A percentile compares a stretch with the other conserved stretches of the same genome.
These are phyloP conservation scores for Chenopodium formosanum DNA, from an alignment of 148 eudicot species.

Conservation along the genomic window DNA sequence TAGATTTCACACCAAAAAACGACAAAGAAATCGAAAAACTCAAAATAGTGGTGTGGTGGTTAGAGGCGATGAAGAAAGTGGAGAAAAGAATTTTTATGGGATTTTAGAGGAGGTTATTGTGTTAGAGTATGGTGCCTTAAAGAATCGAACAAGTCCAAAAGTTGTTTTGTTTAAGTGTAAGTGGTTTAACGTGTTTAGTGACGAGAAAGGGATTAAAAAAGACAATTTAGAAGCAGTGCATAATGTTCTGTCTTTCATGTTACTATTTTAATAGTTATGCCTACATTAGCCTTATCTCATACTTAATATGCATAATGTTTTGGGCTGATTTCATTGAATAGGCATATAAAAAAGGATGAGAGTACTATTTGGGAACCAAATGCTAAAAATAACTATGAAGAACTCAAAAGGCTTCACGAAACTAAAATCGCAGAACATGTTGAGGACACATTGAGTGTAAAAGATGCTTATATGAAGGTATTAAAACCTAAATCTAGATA, in stretches of 20 bases:
- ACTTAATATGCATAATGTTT: too few relatives aligned
- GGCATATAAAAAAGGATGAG: not conserved
- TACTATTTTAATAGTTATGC: too few relatives aligned
- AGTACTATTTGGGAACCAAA: not conserved
- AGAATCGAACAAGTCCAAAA: not conserved
- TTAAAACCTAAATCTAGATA: not conserved
- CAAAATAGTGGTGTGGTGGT: too few relatives aligned
- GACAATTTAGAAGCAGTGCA: not conserved
- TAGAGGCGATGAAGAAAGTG: too few relatives aligned
- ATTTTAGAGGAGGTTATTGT: not conserved
- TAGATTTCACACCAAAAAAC: too few relatives aligned
- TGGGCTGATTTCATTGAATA: not conserved
- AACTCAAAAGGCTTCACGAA: not conserved
- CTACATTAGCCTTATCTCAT: too few relatives aligned
- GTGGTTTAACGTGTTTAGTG: slow-evolving; percentile 2
- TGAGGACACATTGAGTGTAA: not conserved
- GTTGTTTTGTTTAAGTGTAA: not conserved
- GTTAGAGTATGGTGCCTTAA: not conserved
- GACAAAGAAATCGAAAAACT: too few relatives aligned
- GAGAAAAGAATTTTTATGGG: too few relatives aligned
- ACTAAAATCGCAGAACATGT: not conserved
- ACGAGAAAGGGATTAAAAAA: not conserved
- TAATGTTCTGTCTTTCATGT: not conserved
- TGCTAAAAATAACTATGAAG: not conserved
- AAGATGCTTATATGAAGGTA: slow-evolving; percentile 4